Conservation (phyloP, 768 basidiomycete species). For the Xanthoconium stramineum region DNA sequence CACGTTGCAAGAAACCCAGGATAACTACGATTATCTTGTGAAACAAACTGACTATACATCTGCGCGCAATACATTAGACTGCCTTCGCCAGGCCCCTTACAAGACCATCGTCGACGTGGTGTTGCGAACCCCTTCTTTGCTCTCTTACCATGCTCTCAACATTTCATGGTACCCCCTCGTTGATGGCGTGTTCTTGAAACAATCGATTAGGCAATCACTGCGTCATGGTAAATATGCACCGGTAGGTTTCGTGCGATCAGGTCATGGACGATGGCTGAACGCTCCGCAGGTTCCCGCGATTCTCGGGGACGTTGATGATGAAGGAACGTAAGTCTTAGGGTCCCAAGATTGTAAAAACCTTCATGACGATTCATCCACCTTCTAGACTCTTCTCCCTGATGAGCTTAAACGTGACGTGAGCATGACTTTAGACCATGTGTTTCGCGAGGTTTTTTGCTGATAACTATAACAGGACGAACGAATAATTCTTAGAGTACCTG, state of each 20-base stretch:
- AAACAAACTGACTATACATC: slow-evolving; percentile 7
- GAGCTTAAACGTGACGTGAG: slow-evolving; percentile 16
- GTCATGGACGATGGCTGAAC: background rate
- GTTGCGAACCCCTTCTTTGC: slow-evolving; percentile 1
- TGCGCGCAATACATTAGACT: slow-evolving; percentile 11
- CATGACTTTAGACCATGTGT: slow-evolving; percentile 5
- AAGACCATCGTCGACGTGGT: background rate
- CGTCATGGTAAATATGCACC: slow-evolving; percentile 33
- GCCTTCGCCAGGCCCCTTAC: slow-evolving; percentile 18
- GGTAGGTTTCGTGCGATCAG: slow-evolving; percentile 2
- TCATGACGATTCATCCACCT: background rate
- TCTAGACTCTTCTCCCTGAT: slow-evolving; percentile 28
- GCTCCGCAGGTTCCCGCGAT: background rate
- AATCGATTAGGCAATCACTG: background rate
- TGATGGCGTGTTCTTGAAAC: slow-evolving; percentile 1
- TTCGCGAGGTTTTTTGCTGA: background rate
- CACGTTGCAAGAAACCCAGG: slow-evolving; percentile 1
- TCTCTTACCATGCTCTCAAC: slow-evolving; percentile 15
- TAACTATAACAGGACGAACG: background rate
- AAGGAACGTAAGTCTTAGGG: background rate
- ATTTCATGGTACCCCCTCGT: slow-evolving; percentile 10
- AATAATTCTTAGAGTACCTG: slow-evolving; percentile 5
- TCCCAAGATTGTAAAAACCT: background rate
- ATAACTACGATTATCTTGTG: slow-evolving; percentile 17
- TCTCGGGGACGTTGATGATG: slow-evolving; percentile 1